A percentile compares a stretch with the other conserved stretches of the same genome.
Evolutionary conservation across 306 rosid genomes (phyloP).

Genomic region (Cucumis melo): DNA sequence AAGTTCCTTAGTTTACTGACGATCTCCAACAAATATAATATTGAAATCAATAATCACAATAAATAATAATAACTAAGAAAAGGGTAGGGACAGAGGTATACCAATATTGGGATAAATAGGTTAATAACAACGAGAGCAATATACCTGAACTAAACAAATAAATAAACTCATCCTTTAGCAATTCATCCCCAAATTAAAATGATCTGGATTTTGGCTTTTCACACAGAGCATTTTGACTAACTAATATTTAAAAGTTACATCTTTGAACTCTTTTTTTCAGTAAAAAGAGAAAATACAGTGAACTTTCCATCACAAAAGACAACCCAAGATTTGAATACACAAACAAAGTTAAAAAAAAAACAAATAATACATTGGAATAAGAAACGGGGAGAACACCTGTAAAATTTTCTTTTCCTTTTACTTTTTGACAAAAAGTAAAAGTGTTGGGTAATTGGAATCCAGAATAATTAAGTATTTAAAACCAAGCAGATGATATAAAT

Average conservation of each 20-base stretch:
- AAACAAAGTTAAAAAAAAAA: neutral
- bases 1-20: neutral
- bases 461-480: neutral
- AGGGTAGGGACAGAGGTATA: neutral
- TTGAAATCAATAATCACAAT: neutral
- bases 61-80: neutral
- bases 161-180: neutral
- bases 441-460: constrained; percentile 5
- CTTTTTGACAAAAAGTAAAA: neutral
- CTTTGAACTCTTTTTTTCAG: neutral
- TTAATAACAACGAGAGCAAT: neutral
- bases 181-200: neutral
- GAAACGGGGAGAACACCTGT: neutral
- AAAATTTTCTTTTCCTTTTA: neutral
- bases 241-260: neutral
- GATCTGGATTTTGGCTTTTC: neutral
- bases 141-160: neutral
- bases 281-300: neutral
- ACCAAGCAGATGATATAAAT: neutral
- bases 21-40: neutral
- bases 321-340: neutral
- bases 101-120: neutral
- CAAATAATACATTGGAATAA: neutral
- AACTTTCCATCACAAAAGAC: neutral
- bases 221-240: neutral